These are phyloP conservation scores for Epichloe aotearoae DNA, from an alignment of 2,329 filamentous ascomycete genomes.

Conservation along the genomic window DNA sequence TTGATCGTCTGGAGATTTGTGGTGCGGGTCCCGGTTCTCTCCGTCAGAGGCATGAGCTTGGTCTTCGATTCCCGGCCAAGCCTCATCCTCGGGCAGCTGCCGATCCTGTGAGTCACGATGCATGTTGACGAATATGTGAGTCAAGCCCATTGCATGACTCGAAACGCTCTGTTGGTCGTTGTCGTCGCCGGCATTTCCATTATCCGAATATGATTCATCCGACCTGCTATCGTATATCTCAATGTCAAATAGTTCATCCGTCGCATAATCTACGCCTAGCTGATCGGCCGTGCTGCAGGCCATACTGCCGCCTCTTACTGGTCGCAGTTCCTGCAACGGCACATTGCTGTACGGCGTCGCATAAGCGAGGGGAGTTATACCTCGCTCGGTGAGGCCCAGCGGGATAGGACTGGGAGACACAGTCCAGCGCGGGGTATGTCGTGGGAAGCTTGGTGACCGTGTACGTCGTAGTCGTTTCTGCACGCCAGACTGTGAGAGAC, in stretches of 20 bases:
- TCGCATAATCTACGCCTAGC: conserved; percentile 18
- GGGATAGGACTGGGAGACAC: conserved; percentile 32
- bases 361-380: conserved; percentile 53
- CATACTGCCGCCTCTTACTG: conserved; percentile 16
- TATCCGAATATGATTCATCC: conserved; percentile 21
- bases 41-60: conserved; percentile 30
- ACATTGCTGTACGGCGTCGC: conserved; percentile 61
- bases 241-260: conserved; percentile 23
- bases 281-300: conserved; percentile 16
- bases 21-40: conserved; percentile 36
- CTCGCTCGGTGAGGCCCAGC: conserved; percentile 20
- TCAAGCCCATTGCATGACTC: conserved; percentile 16
- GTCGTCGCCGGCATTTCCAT: conserved; percentile 13
- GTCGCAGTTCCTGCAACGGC: conserved; percentile 29
- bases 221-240: conserved; percentile 23
- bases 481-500: conserved; percentile 17
- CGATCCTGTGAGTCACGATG: conserved; percentile 13
- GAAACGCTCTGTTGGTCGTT: conserved; percentile 13
- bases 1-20: conserved; percentile 14
- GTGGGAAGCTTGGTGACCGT: conserved; percentile 41
- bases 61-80: conserved; percentile 44
- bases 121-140: conserved; percentile 7
- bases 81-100: conserved; percentile 38
- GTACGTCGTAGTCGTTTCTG: conserved; percentile 41
- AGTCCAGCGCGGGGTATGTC: conserved; percentile 44